Evolutionary conservation across 371 early-diverging fungal genomes (phyloP).

Genomic region (Mucor piriformis): DNA sequence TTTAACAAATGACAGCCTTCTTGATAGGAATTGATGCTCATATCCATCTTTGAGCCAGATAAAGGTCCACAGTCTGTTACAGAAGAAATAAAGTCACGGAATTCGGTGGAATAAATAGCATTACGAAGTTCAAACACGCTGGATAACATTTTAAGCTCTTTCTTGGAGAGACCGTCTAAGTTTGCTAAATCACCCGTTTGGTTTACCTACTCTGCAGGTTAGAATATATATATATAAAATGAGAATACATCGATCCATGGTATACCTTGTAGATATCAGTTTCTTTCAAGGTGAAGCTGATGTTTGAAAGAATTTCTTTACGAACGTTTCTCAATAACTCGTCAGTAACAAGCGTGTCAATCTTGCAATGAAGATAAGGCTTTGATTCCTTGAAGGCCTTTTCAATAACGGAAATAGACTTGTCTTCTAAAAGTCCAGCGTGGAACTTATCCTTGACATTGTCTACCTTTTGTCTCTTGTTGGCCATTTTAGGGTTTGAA

Average conservation of each 20-base stretch:
- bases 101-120: slow-evolving; percentile 70
- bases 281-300: slow-evolving; percentile 77
- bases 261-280: slow-evolving; percentile 81
- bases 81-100: slow-evolving; percentile 64
- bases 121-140: slow-evolving; percentile 64
- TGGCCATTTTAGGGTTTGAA: slow-evolving; percentile 3
- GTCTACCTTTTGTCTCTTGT: slow-evolving; percentile 24
- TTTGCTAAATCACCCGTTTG: slow-evolving; percentile 85
- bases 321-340: slow-evolving; percentile 64
- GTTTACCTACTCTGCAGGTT: slow-evolving; percentile 28
- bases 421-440: slow-evolving; percentile 30
- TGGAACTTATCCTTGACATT: slow-evolving; percentile 30
- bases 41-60: slow-evolving; percentile 64
- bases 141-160: slow-evolving; percentile 54
- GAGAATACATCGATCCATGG: no score
- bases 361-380: slow-evolving; percentile 70
- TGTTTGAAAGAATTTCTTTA: slow-evolving; percentile 59
- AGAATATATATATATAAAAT: background rate
- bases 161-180: slow-evolving; percentile 69
- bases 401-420: slow-evolving; percentile 22
- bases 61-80: slow-evolving; percentile 73
- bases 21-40: slow-evolving; percentile 68
- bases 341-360: slow-evolving; percentile 61
- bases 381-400: slow-evolving; percentile 49
- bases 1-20: slow-evolving; percentile 74